phyloP scores from a whole-genome alignment of 2,329 filamentous ascomycete genomes.

The Ophiocordyceps robertsii region DNA sequence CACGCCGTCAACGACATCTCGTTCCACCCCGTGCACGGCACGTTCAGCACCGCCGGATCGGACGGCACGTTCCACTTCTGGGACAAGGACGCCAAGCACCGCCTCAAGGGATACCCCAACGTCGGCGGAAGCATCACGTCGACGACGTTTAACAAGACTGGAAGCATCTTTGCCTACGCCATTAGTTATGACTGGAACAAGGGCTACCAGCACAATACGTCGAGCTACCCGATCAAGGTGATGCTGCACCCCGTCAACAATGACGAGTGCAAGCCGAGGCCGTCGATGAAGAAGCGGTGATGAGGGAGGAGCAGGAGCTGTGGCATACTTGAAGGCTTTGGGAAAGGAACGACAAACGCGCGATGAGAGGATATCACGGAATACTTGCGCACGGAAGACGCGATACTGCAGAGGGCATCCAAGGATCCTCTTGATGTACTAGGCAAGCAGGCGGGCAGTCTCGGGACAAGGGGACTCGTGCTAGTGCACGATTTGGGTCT shows the following conservation, averaged over 20 bases:
- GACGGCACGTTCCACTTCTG: constrained; percentile 97
- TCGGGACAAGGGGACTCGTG: too few relatives aligned
- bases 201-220: constrained; percentile 75
- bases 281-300: constrained; percentile 46
- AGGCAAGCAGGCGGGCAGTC: too few relatives aligned
- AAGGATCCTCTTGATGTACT: too few relatives aligned
- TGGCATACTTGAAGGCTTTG: not conserved
- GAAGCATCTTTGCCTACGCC: constrained; percentile 76
- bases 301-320: not conserved
- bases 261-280: constrained; percentile 50
- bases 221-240: constrained; percentile 62
- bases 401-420: too few relatives aligned
- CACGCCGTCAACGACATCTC: constrained; percentile 95
- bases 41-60: constrained; percentile 91
- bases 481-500: too few relatives aligned
- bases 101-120: constrained; percentile 75
- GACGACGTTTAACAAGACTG: constrained; percentile 81
- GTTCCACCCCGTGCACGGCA: constrained; percentile 92
- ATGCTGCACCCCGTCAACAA: constrained; percentile 65
- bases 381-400: too few relatives aligned
- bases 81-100: constrained; percentile 86
- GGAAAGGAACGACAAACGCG: not conserved
- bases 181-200: constrained; percentile 98
- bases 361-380: too few relatives aligned
- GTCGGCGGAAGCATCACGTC: constrained; percentile 79